Evolutionary conservation across 2,329 filamentous ascomycete species (phyloP), one percentile per base, ranked within the genome.

Genomic region (Diaporthe batatas): DNA sequence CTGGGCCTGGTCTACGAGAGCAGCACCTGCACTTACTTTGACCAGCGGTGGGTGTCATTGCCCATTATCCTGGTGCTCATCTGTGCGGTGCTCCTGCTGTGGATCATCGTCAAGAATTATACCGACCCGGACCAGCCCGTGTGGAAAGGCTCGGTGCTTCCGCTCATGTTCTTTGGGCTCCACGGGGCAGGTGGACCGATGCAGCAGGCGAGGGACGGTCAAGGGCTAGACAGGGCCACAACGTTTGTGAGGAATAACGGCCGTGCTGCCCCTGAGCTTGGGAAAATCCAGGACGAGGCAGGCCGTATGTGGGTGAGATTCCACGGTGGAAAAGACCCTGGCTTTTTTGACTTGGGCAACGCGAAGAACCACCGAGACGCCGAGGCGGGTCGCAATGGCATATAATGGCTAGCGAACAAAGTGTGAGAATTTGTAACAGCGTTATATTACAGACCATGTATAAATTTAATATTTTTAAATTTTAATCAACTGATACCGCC

Each of bases 61-160:
- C 75, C 76, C 21, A 49, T 51, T 42, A 57, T 62, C 25, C 70
- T 77, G 44, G 69, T 76, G 3, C 32, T 53, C 14, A 32, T 68
- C 29, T 75, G 74, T 29, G 71, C 73, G 10, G 21, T 68, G 14
- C 68, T 77, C n/a, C 71, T 77, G 0, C 64, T 53, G 6, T 76
- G 74, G 73, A 73, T 70, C 10, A 55, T 73, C 5, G 42, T 72
- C 25, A 74, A 71, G 54, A 73, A 73, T 53, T 25, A 68, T n/a
- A 10, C 77, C 72, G 70, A 75, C 49, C 23, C 79, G 76, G 76
- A 69, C 49, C 29, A 78, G 54, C 72, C 70, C 21, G 75, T 75
- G 51, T 75, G 71, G 70, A 74, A 73, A 29, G 73, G 69, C 11
- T 39, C 36, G 74, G 68, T 72, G 67, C 69, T n/a, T 64, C 74